These are phyloP conservation scores for Mallotus nudiflorus DNA, from an alignment of 345 rosid species.

Conservation along the genomic window DNA sequence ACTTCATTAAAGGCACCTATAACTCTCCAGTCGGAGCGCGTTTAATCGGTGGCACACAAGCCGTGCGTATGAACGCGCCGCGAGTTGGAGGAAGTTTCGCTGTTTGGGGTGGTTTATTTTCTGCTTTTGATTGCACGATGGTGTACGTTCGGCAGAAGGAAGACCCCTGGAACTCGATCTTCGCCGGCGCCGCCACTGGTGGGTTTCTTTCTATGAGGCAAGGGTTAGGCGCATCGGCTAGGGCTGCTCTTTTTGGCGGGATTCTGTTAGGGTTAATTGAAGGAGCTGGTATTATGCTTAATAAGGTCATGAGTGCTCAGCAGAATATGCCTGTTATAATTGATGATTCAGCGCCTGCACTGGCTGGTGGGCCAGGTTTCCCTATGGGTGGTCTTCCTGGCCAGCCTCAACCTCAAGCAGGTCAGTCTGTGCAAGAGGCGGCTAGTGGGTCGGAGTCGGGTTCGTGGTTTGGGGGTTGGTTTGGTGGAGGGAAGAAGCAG, in stretches of 20 bases:
- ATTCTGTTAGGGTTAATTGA: slow-evolving; percentile 62
- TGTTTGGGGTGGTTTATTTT: slow-evolving; percentile 80
- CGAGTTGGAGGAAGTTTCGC: slow-evolving; percentile 74
- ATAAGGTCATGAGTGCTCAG: slow-evolving; percentile 42
- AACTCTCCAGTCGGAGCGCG: slow-evolving; percentile 64
- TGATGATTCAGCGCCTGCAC: slow-evolving; percentile 44
- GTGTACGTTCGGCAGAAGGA: slow-evolving; percentile 85
- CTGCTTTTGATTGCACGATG: slow-evolving; percentile 74
- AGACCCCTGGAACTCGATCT: slow-evolving; percentile 88
- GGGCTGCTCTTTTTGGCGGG: slow-evolving; percentile 61
- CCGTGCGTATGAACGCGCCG: slow-evolving; percentile 79
- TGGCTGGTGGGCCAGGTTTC: slow-evolving; percentile 29
- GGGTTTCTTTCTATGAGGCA: slow-evolving; percentile 73
- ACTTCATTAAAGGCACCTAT: slow-evolving; percentile 60
- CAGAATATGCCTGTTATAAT: slow-evolving; percentile 44
- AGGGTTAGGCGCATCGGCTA: slow-evolving; percentile 52
- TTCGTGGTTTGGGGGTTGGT: slow-evolving; percentile 58
- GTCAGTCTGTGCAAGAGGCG: no score
- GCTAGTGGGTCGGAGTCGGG: slow-evolving; percentile 35
- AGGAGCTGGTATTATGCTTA: slow-evolving; percentile 60
- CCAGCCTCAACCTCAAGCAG: slow-evolving; percentile 21
- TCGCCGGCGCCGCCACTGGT: slow-evolving; percentile 84
- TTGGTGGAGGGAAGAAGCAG: slow-evolving; percentile 54
- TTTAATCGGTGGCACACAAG: slow-evolving; percentile 63
- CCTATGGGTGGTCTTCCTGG: slow-evolving; percentile 42